phyloP scores from a whole-genome alignment of 208 protist genomes.

The Angomonas ambiguus region DNA sequence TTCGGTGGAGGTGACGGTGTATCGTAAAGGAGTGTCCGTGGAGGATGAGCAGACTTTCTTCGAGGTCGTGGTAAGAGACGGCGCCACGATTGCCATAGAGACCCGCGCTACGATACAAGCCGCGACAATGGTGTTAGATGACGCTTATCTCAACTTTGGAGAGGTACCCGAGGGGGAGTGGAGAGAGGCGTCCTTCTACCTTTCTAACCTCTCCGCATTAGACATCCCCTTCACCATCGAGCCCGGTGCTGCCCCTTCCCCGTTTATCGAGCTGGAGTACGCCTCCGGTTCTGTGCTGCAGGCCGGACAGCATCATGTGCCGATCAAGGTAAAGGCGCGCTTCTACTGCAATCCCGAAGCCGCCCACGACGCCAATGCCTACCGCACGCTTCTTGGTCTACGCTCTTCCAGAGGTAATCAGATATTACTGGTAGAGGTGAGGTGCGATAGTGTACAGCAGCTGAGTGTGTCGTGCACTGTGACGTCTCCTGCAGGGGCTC shows the following conservation, averaged over 20 bases:
- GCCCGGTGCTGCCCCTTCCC: constrained; percentile 27
- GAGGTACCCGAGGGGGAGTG: constrained; percentile 67
- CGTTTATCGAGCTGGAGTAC: constrained; percentile 57
- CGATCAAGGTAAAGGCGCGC: constrained; percentile 51
- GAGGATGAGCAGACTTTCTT: constrained; percentile 86
- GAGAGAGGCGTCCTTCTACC: constrained; percentile 47
- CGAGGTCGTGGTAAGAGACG: constrained; percentile 75
- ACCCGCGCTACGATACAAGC: constrained; percentile 81
- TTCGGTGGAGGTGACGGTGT: constrained; percentile 87
- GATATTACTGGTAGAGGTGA: constrained; percentile 58
- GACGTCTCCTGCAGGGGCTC: constrained; percentile 4
- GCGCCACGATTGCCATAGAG: constrained; percentile 69
- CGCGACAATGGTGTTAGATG: constrained; percentile 51
- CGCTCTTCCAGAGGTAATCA: constrained; percentile 51
- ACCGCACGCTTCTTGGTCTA: constrained; percentile 48
- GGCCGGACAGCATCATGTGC: constrained; percentile 48
- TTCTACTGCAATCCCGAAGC: constrained; percentile 24
- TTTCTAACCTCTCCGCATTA: constrained; percentile 72
- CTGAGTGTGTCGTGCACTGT: constrained; percentile 60
- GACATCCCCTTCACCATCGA: constrained; percentile 74
- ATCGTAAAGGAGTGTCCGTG: constrained; percentile 67
- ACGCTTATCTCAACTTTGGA: constrained; percentile 63
- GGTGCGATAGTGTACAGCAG: constrained; percentile 58
- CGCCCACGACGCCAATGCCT: constrained; percentile 19
- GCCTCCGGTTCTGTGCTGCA: constrained; percentile 29